Base-by-base conservation (phyloP, 139 green algal species). In the Pedinophyceae sp. region DNA sequence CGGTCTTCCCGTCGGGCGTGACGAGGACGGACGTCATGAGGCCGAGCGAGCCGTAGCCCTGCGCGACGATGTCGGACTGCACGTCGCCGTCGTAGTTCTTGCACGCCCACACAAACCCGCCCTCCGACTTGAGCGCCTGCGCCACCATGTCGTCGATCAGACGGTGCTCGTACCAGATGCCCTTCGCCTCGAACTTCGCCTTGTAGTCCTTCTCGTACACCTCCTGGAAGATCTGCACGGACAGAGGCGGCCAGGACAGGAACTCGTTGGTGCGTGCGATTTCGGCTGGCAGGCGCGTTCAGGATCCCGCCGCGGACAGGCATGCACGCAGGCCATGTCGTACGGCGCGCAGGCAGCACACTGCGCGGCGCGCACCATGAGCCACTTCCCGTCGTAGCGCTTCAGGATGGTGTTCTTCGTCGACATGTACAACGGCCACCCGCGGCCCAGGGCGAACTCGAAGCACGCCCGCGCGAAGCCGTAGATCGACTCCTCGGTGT, bases 351-450 rank as follows among this genome's bases (percentile, higher is more conserved):
- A n/a, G n/a, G n/a, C n/a, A n/a, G n/a, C 86, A 74, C 34, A 82
- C 48, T 55, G 80, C 72, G 17, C 34, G 41, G 18, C 1, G 39
- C 24, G 40, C 41, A 65, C 62, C 52, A 60, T 27, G 29, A 4
- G 25, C 30, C 53, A 65, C 40, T 22, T 52, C 30, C 87, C 87
- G 30, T 96, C 87, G 60, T 96, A 96, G 25, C 77, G 69, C 77
- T 97, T 97, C 50, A 97, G 71, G 62, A 97, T 96, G 30, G 88
- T 97, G 80, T 97, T 97, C 78, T 97, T 97, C 10, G 88, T 97
- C 34, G 19, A 15, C 45, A 48, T 34, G 13, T 20, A 2, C 24
- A 29, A 57, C 59, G 52, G 65, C 74, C 66, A 81, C 62, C 86
- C 79, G 30, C 70, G 67, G 20, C 74, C 59, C 39, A 93, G 72